phyloP scores from a whole-genome alignment of 345 rosid species.

The Rhodamnia rubescens region DNA sequence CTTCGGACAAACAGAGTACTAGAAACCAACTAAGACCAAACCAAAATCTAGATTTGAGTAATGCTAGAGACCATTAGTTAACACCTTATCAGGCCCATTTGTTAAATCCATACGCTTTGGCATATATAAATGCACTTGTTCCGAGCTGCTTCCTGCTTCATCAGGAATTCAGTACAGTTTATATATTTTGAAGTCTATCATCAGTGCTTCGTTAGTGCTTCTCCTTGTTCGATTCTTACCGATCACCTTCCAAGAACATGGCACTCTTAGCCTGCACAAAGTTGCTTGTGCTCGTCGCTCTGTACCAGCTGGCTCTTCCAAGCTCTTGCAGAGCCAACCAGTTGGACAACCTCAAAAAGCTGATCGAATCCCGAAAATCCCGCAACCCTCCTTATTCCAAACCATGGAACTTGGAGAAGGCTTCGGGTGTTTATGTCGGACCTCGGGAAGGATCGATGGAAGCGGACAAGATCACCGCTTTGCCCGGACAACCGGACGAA shows the following conservation, averaged over 20 bases:
- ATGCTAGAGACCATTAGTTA: neutral
- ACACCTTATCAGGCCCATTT: neutral
- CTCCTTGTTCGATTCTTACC: neutral
- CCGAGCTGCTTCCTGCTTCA: neutral
- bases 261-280: neutral
- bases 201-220: neutral
- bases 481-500: constrained; percentile 27
- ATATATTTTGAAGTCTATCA: no score
- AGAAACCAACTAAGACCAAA: neutral
- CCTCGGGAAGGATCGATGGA: constrained; percentile 12
- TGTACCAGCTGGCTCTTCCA: neutral
- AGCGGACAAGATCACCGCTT: constrained; percentile 10
- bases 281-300: constrained; percentile 8
- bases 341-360: constrained; percentile 8
- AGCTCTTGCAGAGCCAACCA: constrained; percentile 19
- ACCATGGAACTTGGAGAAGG: neutral
- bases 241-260: neutral
- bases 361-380: constrained; percentile 16
- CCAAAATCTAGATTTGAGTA: neutral
- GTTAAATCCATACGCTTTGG: no score
- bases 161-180: neutral
- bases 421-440: constrained; percentile 7
- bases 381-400: constrained; percentile 7
- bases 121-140: no score
- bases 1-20: neutral